These are phyloP conservation scores for Euphorbia tirucalli DNA, from an alignment of 345 rosid species.

Conservation along the genomic window DNA sequence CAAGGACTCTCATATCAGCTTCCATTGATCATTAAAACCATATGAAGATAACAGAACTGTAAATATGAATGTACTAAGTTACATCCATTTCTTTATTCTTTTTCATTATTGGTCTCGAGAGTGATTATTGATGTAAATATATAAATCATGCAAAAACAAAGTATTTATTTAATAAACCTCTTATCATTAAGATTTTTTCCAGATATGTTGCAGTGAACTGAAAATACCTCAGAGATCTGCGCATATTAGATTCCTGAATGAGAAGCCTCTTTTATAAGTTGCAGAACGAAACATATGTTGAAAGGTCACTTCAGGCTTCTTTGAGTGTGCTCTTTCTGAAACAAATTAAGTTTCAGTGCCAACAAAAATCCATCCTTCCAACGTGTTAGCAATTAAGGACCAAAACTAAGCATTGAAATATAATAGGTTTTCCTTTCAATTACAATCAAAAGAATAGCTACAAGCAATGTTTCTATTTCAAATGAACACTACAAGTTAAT, in stretches of 20 bases:
- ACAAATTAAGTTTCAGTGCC: no score
- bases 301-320: no score
- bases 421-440: neutral
- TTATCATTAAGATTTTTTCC: neutral
- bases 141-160: neutral
- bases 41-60: neutral
- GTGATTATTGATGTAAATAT: neutral
- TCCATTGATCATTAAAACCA: neutral
- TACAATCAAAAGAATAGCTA: conserved; percentile 8
- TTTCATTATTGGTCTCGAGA: neutral
- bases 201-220: neutral
- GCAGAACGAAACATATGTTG: no score
- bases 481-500: neutral
- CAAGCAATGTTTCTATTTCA: neutral
- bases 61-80: neutral
- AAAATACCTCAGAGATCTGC: no score
- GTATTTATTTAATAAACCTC: neutral
- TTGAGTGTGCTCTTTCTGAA: no score
- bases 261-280: no score
- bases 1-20: neutral
- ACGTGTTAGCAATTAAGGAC: no score
- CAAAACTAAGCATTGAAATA: no score
- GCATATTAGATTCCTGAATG: no score
- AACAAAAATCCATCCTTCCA: no score
- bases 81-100: neutral